Evolutionary conservation across 176 grass and related monocot species (phyloP).

Genomic region (Poa annua): DNA sequence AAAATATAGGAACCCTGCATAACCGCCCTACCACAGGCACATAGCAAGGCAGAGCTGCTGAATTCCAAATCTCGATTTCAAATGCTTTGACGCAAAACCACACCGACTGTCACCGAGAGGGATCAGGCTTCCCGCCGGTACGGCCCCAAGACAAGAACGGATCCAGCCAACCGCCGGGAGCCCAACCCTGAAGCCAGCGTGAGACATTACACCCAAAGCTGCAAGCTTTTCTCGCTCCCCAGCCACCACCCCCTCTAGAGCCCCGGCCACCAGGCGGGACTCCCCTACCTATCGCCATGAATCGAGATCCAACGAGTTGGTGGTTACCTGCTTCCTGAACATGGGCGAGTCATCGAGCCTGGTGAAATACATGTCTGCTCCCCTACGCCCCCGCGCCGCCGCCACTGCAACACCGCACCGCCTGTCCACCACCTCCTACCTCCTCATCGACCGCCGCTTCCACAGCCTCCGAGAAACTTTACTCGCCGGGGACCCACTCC

Average conservation of each 20-base stretch:
- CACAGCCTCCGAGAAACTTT: not conserved
- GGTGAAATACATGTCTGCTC: constrained; percentile 79
- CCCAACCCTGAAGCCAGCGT: constrained; percentile 19
- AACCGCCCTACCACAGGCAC: not conserved
- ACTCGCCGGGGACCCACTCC: not conserved
- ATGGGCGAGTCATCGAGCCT: constrained; percentile 99
- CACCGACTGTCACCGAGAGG: not conserved
- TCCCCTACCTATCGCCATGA: not conserved
- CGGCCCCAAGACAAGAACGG: not conserved
- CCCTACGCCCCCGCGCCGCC: not conserved
- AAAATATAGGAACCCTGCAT: constrained; percentile 6
- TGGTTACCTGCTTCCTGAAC: constrained; percentile 87
- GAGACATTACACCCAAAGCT: constrained; percentile 43
- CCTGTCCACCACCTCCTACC: constrained; percentile 23
- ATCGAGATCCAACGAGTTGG: constrained; percentile 33
- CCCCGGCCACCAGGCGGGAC: not conserved
- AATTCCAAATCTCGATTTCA: constrained; percentile 6
- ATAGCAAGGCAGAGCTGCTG: not conserved
- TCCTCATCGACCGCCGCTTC: constrained; percentile 45
- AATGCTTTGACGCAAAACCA: not conserved
- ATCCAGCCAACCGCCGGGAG: constrained; percentile 29
- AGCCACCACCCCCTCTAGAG: not conserved
- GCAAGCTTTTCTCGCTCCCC: constrained; percentile 6
- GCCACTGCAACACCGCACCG: constrained; percentile 37
- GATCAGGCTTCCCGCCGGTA: constrained; percentile 2